Evolutionary conservation across 1,284 basidiomycete genomes (phyloP).

Genomic region (Ceratobasidium papillatum): DNA sequence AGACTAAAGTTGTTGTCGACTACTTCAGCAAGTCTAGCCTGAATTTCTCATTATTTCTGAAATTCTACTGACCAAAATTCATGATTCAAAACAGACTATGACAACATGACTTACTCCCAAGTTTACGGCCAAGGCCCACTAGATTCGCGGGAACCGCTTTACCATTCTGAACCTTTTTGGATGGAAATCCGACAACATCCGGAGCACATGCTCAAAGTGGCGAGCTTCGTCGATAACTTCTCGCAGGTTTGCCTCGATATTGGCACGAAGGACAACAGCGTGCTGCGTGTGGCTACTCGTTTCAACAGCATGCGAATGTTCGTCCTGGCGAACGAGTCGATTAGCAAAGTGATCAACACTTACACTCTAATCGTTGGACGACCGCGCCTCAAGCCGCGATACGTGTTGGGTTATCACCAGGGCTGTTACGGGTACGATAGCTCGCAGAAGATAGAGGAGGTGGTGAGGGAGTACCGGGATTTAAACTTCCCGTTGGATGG

Average conservation of each 20-base stretch:
- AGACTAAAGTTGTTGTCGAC: constrained; percentile 22
- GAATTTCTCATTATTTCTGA: not conserved
- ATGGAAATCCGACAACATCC: constrained; percentile 31
- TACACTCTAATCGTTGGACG: constrained; percentile 39
- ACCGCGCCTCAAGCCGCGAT: constrained; percentile 40
- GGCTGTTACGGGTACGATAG: constrained; percentile 40
- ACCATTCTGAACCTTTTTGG: constrained; percentile 41
- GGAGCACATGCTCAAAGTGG: constrained; percentile 20
- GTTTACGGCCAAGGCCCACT: constrained; percentile 35
- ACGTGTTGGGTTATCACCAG: constrained; percentile 40
- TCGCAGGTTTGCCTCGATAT: constrained; percentile 39
- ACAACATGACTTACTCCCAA: constrained; percentile 36
- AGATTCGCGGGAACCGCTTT: constrained; percentile 40
- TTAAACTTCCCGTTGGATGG: constrained; percentile 32
- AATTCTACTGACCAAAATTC: not conserved
- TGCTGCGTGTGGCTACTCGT: constrained; percentile 21
- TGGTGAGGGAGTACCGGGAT: constrained; percentile 18
- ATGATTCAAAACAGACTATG: constrained; percentile 22
- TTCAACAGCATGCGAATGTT: constrained; percentile 37
- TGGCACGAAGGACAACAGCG: constrained; percentile 31
- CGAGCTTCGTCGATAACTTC: constrained; percentile 41
- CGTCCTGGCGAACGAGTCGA: constrained; percentile 14
- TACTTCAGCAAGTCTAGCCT: constrained; percentile 23
- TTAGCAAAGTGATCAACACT: constrained; percentile 31
- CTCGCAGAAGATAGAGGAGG: constrained; percentile 18